A percentile compares a stretch with the other conserved stretches of the same genome.
phyloP scores from a whole-genome alignment of 331 rosid species.

The Rhamnella rubrinervis region DNA sequence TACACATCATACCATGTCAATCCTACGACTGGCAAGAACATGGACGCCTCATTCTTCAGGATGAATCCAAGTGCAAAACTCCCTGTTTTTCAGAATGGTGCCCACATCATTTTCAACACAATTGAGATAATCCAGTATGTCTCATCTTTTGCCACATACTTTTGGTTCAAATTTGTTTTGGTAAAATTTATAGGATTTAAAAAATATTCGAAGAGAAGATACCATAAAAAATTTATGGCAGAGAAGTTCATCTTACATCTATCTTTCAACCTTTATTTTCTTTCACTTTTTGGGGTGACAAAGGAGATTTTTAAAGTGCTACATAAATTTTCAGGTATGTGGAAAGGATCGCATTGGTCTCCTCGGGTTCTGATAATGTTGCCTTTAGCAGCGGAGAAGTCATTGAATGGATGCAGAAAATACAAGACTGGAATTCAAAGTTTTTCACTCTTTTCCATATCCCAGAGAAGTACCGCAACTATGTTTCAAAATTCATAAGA shows the following conservation, averaged over 20 bases:
- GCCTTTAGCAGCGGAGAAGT: slow-evolving; percentile 53
- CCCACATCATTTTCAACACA: slow-evolving; percentile 67
- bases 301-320: slow-evolving; percentile 2
- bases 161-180: background rate
- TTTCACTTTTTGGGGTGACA: background rate
- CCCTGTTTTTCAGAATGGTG: slow-evolving; percentile 87
- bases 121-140: slow-evolving; percentile 86
- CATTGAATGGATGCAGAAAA: slow-evolving; percentile 83
- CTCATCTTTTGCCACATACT: slow-evolving; percentile 2
- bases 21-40: slow-evolving; percentile 88
- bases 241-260: background rate
- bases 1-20: slow-evolving; percentile 91
- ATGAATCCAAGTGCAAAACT: slow-evolving; percentile 72
- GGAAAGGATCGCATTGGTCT: slow-evolving; percentile 79
- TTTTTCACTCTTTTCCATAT: slow-evolving; percentile 66
- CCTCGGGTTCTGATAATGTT: slow-evolving; percentile 51
- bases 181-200: background rate
- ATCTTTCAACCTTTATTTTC: background rate
- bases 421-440: slow-evolving; percentile 86
- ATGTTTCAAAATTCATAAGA: slow-evolving; percentile 69
- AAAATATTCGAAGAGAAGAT: background rate
- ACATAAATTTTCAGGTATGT: slow-evolving; percentile 63
- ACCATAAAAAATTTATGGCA: background rate
- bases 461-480: slow-evolving; percentile 62
- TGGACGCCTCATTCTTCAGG: slow-evolving; percentile 74